These are phyloP conservation scores for Proliferodiscus dingleyae DNA, from an alignment of 2,329 filamentous ascomycete genomes.

Conservation along the genomic window DNA sequence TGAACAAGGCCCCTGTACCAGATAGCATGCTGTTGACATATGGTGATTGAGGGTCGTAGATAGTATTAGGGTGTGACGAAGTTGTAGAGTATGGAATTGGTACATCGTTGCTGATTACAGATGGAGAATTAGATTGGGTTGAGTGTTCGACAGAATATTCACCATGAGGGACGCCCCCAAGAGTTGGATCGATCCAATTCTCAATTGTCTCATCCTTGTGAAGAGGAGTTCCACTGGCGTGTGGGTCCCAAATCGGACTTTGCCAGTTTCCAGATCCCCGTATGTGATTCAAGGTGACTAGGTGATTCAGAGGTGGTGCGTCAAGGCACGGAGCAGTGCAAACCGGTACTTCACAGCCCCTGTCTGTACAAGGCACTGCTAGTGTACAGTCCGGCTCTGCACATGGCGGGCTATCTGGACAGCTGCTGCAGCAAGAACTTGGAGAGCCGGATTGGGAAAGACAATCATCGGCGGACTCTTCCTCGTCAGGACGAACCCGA, in stretches of 20 bases:
- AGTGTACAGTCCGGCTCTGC: slow-evolving; percentile 11
- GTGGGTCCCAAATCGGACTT: slow-evolving; percentile 11
- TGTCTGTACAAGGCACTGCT: slow-evolving; percentile 16
- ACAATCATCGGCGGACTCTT: slow-evolving; percentile 3
- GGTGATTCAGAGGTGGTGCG: slow-evolving; percentile 10
- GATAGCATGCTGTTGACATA: slow-evolving; percentile 6
- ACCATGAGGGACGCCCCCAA: neutral
- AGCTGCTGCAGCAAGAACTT: slow-evolving; percentile 27
- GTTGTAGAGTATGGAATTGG: slow-evolving; percentile 14
- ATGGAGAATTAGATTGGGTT: slow-evolving; percentile 14
- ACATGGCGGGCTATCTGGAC: slow-evolving; percentile 9
- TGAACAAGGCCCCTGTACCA: slow-evolving; percentile 20
- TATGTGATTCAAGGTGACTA: slow-evolving; percentile 1
- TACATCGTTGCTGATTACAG: slow-evolving; percentile 18
- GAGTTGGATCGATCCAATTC: slow-evolving; percentile 1
- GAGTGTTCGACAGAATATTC: slow-evolving; percentile 8
- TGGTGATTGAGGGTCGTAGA: slow-evolving; percentile 4
- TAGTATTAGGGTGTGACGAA: slow-evolving; percentile 9
- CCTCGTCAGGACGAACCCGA: neutral
- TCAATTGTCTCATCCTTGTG: neutral
- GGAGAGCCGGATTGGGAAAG: slow-evolving; percentile 6
- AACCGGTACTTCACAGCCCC: slow-evolving; percentile 18
- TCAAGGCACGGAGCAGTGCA: slow-evolving; percentile 20
- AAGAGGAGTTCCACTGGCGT: slow-evolving; percentile 1
- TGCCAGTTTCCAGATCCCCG: slow-evolving; percentile 8